Base-by-base conservation (phyloP, 2,329 filamentous ascomycete species). In the Pseudogymnoascus sp. region DNA sequence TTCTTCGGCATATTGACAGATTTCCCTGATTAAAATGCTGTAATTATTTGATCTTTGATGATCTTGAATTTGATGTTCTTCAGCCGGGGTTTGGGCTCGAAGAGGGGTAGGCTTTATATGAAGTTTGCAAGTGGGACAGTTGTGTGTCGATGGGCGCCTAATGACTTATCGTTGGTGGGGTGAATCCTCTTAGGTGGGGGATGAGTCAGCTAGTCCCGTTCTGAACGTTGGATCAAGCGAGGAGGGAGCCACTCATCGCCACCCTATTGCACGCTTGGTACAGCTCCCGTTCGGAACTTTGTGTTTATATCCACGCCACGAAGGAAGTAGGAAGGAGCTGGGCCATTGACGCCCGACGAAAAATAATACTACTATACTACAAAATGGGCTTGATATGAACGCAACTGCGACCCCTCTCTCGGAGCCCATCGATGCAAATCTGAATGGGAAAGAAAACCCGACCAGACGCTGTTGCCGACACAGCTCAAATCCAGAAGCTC, bases 1-100 rank as follows among this genome's bases (percentile, higher is more conserved):
- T 97, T 97, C 90, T 97, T 97, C 74, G 92, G 92, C 92, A 97
- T 97, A 65, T 78, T 86, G 77, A 70, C 66, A 62, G 62, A 36
- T 65, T 60, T 63, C 39, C 63, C 17, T 60, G 59, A 35, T 63
- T 40, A 59, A 60, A 33, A 60, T 44, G 29, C 36, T 26, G 39
- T n/a, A 33, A 13, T 31, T 60, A 21, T 21, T 4, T 35, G 59
- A 50, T 29, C 8, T 41, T 50, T 41, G 29, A 21, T 54, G 47
- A 54, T 54, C 47, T 54, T 11, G 47, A 59, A 15, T 21, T 29
- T 64, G 24, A 58, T 36, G 31, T 21, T 37, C n/a, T 60, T 44
- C 41, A 26, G 62, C 36, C 17, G 35, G 35, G 60, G 15, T 33
- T 41, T 21, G 11, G 33, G 54, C 35, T 61, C 15, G 15, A 21